Evolutionary conservation across 2,329 filamentous ascomycete genomes (phyloP), one percentile per base, ranked within the genome.

Genomic region (Microcyclospora pomicola): DNA sequence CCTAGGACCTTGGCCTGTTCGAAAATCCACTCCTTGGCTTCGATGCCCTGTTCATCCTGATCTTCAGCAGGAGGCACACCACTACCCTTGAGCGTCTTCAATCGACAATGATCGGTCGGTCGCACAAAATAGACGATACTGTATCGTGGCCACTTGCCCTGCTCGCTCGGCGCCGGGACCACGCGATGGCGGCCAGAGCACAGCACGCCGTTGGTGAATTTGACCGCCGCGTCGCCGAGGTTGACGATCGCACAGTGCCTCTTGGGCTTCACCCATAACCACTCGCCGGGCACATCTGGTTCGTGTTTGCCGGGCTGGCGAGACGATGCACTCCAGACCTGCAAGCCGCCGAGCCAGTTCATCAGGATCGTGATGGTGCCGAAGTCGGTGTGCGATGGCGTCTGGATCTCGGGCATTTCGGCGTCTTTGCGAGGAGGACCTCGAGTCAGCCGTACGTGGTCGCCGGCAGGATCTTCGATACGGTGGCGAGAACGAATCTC

Each of bases 81-180:
- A 7, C 41, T 34, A 1, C 55, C 56, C 29, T 59, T 55, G 38
- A 64, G 41, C 32, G 60, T 54, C 47, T 56, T 62, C 43, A 70
- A 43, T 27, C 59, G 40, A 28, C 68, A 64, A 12, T 65, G 56
- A 53, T 71, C 63, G 41, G 63, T 66, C 2, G 70, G 70, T 42
- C 72, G 54, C 15, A 65, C 59, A 50, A 75, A 75, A 47, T 73
- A 74, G 9, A 73, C 71, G 12, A 75, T 49, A 47, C 67, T 71
- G 47, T 68, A 71, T 39, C 72, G 54, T 19, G 62, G 65, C 34
- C 45, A 53, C 27, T 58, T 55, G 1, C 59, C 63, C 50, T 74
- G 71, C 13, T 57, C 52, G 2, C 68, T 68, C 0, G 69, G 68
- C 31, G 71, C 60, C 9, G 61, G 59, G 3, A 66, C 63, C 15